Evolutionary conservation across 371 early-diverging fungal genomes (phyloP).

Genomic region (Rhizomucor pusillus): DNA sequence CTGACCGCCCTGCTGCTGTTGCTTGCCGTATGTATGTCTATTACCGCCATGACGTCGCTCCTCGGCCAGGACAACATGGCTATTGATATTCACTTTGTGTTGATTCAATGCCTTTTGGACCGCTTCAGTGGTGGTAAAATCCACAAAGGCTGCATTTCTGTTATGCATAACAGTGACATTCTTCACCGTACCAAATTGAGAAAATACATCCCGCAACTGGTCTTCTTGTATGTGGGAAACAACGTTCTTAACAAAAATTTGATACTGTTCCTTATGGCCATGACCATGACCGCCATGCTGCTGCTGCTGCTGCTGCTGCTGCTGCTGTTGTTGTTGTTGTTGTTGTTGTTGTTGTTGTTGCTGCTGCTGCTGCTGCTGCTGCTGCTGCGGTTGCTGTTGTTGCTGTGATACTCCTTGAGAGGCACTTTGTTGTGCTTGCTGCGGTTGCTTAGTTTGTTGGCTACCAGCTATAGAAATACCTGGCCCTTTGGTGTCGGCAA

Average conservation of each 20-base stretch:
- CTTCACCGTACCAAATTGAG: conserved; percentile 29
- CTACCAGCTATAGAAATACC: conserved; percentile 13
- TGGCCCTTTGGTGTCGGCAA: conserved; percentile 27
- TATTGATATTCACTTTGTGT: conserved; percentile 24
- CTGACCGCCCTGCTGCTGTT: conserved; percentile 13
- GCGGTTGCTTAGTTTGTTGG: conserved; percentile 9
- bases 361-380: not conserved
- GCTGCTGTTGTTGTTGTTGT: conserved; percentile 6
- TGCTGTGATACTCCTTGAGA: no score
- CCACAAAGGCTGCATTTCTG: conserved; percentile 26
- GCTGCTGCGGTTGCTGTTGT: conserved; percentile 5
- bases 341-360: conserved; percentile 11
- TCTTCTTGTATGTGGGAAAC: conserved; percentile 18
- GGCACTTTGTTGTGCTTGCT: not conserved
- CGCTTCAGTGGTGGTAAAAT: conserved; percentile 20
- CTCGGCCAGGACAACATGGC: conserved; percentile 22
- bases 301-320: conserved; percentile 5
- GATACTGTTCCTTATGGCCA: conserved; percentile 17
- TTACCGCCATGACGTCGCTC: conserved; percentile 22
- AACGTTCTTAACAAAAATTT: conserved; percentile 31
- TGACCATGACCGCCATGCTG: conserved; percentile 6
- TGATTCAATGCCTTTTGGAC: conserved; percentile 23
- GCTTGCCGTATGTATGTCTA: conserved; percentile 7
- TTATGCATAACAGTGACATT: conserved; percentile 11
- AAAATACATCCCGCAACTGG: conserved; percentile 24